Evolutionary conservation across 345 rosid genomes (phyloP).

Genomic region (Alliaria petiolata): DNA sequence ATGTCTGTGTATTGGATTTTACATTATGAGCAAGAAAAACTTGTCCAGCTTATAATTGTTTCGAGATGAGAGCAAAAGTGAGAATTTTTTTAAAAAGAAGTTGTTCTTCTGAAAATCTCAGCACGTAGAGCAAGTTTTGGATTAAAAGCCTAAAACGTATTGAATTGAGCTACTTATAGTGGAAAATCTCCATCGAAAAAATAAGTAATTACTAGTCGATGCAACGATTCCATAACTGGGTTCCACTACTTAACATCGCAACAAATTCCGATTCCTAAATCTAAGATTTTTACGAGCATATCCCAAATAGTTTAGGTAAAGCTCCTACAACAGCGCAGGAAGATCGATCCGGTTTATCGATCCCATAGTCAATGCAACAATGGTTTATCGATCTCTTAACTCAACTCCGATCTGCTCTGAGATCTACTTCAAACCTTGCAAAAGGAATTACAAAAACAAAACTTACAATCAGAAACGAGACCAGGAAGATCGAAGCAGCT

Average conservation of each 20-base stretch:
- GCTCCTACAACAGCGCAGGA: background rate
- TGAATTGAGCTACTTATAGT: background rate
- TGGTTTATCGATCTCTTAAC: background rate
- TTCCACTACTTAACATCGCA: background rate
- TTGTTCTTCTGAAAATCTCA: background rate
- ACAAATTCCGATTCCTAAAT: background rate
- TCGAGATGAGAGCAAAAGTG: background rate
- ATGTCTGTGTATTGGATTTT: background rate
- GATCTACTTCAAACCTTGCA: background rate
- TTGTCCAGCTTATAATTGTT: background rate
- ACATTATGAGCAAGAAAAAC: background rate
- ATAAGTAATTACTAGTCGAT: background rate
- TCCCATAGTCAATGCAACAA: background rate
- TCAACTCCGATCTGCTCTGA: constrained; percentile 21
- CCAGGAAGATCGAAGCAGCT: constrained; percentile 6
- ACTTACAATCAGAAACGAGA: constrained; percentile 1
- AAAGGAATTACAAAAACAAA: background rate
- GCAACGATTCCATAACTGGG: background rate
- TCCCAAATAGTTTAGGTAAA: background rate
- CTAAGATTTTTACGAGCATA: background rate
- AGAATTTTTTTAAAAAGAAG: background rate
- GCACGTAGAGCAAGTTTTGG: background rate
- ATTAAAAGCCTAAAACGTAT: background rate
- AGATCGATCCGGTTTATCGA: constrained; percentile 8
- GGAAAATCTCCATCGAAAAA: background rate